Conservation (phyloP, 306 rosid genomes). For the Glycine tomentella region DNA sequence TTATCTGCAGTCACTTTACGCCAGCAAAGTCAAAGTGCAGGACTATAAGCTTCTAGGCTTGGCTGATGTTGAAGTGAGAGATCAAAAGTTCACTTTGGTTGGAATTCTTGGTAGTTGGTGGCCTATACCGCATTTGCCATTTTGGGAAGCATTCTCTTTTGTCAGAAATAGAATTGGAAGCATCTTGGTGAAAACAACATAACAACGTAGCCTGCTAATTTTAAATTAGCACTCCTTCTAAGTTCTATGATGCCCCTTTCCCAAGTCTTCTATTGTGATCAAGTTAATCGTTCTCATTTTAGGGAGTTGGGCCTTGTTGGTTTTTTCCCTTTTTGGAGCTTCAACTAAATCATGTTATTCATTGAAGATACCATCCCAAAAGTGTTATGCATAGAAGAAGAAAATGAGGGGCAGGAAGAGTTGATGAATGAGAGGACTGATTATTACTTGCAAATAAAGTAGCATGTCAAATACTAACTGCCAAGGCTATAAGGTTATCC, state of each 20-base stretch:
- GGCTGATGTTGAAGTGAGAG: slow-evolving; percentile 68
- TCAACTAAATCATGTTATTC: neutral
- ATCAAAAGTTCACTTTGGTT: slow-evolving; percentile 61
- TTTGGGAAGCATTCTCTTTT: slow-evolving; percentile 47
- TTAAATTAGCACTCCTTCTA: neutral
- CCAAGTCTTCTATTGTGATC: too few species aligned
- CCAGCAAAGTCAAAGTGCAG: slow-evolving; percentile 76
- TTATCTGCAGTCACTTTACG: slow-evolving; percentile 65
- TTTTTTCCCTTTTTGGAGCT: too few species aligned
- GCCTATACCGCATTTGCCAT: slow-evolving; percentile 53
- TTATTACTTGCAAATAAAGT: neutral
- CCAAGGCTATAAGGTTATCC: neutral
- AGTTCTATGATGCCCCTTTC: neutral
- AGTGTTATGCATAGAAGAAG: neutral
- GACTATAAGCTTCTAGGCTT: slow-evolving; percentile 73
- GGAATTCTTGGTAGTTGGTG: slow-evolving; percentile 92
- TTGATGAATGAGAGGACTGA: too few species aligned
- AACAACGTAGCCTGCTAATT: slow-evolving; percentile 7
- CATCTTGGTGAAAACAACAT: slow-evolving; percentile 37
- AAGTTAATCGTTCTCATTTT: too few species aligned
- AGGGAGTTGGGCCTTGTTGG: slow-evolving; percentile 2
- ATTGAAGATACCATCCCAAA: neutral
- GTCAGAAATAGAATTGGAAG: slow-evolving; percentile 46
- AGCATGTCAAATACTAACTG: neutral
- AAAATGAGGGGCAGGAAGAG: neutral